Evolutionary conservation across 2,329 filamentous ascomycete species (phyloP), one percentile per base, ranked within the genome.

Genomic region (Zymoseptoria pseudotritici): DNA sequence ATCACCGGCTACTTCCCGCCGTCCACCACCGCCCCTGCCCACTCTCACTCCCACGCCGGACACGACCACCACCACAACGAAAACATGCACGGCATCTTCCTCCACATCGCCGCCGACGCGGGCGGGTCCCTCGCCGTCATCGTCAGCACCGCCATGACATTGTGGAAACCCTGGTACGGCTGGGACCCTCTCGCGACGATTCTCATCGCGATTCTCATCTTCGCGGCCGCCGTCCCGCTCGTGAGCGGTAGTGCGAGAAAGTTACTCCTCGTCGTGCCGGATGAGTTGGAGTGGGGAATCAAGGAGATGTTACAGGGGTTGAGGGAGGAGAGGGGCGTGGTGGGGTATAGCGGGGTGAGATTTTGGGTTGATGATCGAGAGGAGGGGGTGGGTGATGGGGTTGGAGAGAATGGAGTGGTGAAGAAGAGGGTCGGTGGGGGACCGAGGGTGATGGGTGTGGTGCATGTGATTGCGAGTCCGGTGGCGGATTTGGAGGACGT

Each of bases 31-130:
- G 54, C 61, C 52, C 55, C 56, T 13, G 56, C 58, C 21, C 54
- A 59, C 51, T n/a, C 22, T 4, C 22, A 22, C 17, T 49, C 54
- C 29, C 57, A 56, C 19, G 65, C 63, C 46, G 54, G 50, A 7
- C 61, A 65, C 55, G 55, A 53, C 24, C 65, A 66, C 51, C 20
- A 85, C 66, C 88, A 91, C 63, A 96, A 96, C 73, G 94, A 99
- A 69, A 99, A 99, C 72, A 97, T 99, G 92, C 85, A 94, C 68
- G 94, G 94, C 11, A 97, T 99, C 66, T 99, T 96, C 75, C 80
- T 99, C 20, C 94, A 99, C 71, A 90, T 99, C 55, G 81, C 97
- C 26, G 94, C 94, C 5, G 94, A 99, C 72, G 96, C 94, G 0
- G 85, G 97, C 29, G 94, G 94, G 24, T 97, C 92, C 58, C 89